These are phyloP conservation scores for Hypomyces perniciosus DNA, from an alignment of 2,329 filamentous ascomycete species.

Conservation along the genomic window DNA sequence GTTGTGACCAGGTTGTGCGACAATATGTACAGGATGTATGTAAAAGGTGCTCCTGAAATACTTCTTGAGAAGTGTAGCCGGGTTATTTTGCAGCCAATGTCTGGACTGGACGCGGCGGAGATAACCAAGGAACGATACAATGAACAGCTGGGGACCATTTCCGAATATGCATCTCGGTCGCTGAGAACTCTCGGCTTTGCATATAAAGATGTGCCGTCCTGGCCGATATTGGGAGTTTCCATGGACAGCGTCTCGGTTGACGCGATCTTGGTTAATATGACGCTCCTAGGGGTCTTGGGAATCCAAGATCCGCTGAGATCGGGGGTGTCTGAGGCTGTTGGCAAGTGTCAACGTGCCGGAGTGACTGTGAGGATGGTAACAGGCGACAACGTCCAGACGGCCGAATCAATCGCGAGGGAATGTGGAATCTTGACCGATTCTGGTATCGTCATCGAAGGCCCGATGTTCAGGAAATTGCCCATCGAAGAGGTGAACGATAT, in stretches of 20 bases:
- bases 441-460: constrained; percentile 58
- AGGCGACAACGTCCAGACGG: constrained; percentile 46
- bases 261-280: constrained; percentile 40
- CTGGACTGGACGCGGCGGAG: no score
- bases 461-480: constrained; percentile 52
- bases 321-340: constrained; percentile 54
- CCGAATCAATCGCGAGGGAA: constrained; percentile 58
- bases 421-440: constrained; percentile 49
- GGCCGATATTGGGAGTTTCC: constrained; percentile 54
- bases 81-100: no score
- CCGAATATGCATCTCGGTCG: no score
- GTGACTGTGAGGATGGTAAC: constrained; percentile 59
- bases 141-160: no score
- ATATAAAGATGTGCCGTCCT: constrained; percentile 17
- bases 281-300: constrained; percentile 62
- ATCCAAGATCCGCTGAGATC: constrained; percentile 59
- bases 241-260: constrained; percentile 28
- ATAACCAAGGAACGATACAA: no score
- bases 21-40: no score
- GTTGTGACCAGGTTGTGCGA: no score
- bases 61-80: no score
- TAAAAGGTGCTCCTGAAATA: no score
- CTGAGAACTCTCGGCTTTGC: no score
- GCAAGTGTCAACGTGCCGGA: constrained; percentile 54
- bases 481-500: constrained; percentile 46